Conservation (phyloP, 345 rosid species). For the Eucalyptus coolabah region DNA sequence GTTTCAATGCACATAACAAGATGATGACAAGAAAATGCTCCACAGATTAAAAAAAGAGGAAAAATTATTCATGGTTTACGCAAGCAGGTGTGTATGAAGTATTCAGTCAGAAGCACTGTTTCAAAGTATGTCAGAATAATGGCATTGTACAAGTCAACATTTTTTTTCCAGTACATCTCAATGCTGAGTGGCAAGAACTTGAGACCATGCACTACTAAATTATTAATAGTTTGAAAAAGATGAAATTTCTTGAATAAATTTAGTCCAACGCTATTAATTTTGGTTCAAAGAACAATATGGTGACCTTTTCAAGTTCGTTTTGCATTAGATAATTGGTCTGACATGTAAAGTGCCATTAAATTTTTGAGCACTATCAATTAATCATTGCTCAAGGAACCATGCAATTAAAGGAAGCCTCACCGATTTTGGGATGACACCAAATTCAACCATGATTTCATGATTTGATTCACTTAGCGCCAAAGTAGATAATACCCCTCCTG, state of each 20-base stretch:
- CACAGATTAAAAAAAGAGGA: neutral
- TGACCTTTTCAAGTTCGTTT: neutral
- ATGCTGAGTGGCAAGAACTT: neutral
- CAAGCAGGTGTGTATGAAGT: neutral
- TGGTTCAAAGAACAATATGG: neutral
- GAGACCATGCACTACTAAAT: neutral
- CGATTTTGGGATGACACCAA: conserved; percentile 66
- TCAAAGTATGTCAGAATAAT: neutral
- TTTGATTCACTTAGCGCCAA: conserved; percentile 44
- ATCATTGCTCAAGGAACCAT: neutral
- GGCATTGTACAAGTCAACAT: neutral
- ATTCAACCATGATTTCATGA: conserved; percentile 65
- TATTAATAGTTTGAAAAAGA: neutral
- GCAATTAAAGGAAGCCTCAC: conserved; percentile 11
- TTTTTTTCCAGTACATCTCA: neutral
- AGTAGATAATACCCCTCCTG: conserved; percentile 81
- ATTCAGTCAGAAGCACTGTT: neutral
- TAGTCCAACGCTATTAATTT: neutral
- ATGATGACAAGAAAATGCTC: neutral
- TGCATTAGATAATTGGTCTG: neutral
- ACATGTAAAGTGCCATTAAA: neutral
- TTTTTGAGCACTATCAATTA: neutral
- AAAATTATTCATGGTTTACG: neutral
- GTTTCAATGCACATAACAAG: neutral
- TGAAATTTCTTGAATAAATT: neutral